Conservation (phyloP, 2,329 filamentous ascomycete genomes). For the Colletotrichum sp. region DNA sequence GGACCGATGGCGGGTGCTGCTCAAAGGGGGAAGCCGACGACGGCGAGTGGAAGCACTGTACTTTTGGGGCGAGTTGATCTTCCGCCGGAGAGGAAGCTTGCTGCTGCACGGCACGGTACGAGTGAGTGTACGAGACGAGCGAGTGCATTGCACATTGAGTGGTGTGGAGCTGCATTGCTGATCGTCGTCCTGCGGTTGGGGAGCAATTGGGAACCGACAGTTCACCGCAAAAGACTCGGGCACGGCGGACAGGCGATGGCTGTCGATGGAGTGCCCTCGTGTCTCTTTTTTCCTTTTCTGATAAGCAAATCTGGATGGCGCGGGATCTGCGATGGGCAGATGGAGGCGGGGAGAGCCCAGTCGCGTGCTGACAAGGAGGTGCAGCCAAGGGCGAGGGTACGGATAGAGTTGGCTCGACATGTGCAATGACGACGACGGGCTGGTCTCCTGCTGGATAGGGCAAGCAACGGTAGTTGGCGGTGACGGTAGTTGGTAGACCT, state of each 20-base stretch:
- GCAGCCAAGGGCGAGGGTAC: neutral
- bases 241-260: constrained; percentile 14
- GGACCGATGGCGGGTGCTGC: neutral
- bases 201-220: neutral
- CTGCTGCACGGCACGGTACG: neutral
- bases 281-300: neutral
- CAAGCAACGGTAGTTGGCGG: neutral
- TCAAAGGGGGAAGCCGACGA: neutral
- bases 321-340: neutral
- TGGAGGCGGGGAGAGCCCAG: constrained; percentile 13
- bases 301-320: constrained; percentile 9
- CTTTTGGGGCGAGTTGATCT: neutral
- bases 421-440: constrained; percentile 2
- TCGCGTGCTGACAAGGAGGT: constrained; percentile 4
- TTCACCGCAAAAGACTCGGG: neutral
- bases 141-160: neutral
- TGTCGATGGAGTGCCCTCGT: constrained; percentile 7
- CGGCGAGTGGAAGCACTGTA: neutral
- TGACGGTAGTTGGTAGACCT: neutral
- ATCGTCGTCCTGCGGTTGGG: constrained; percentile 5
- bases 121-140: neutral
- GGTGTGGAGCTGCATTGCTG: neutral
- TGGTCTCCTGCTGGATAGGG: neutral
- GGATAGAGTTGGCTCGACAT: constrained; percentile 3
- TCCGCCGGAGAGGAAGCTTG: neutral